Conservation (phyloP, 768 basidiomycete genomes). For the Daedaleopsis nitida region DNA sequence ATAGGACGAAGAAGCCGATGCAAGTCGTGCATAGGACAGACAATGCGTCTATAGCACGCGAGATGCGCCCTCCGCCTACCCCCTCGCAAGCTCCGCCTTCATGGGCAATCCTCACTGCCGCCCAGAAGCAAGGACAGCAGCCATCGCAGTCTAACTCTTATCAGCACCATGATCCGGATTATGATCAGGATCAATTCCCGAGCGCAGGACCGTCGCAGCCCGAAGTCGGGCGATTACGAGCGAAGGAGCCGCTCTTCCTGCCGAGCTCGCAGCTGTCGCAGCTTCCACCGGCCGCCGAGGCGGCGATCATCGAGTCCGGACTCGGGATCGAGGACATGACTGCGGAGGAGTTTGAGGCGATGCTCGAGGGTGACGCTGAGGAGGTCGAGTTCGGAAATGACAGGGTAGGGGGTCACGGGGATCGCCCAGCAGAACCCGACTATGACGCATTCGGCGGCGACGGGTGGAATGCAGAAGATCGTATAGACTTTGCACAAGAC, state of each 20-base stretch:
- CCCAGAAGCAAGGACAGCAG: conserved; percentile 1
- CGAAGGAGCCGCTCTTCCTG: conserved; percentile 35
- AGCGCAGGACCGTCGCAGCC: conserved; percentile 5
- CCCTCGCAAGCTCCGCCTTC: conserved; percentile 17
- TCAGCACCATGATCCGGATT: background rate
- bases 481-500: conserved; percentile 25
- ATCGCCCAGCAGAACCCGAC: conserved; percentile 9
- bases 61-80: conserved; percentile 23
- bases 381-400: conserved; percentile 40
- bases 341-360: conserved; percentile 57
- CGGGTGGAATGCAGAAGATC: conserved; percentile 18
- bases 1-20: conserved; percentile 44
- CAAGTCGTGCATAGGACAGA: conserved; percentile 48
- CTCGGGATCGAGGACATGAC: conserved; percentile 71
- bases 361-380: conserved; percentile 62
- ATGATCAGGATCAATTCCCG: background rate
- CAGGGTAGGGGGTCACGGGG: background rate
- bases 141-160: background rate
- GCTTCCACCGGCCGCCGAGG: conserved; percentile 56
- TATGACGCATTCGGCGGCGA: conserved; percentile 9
- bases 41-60: conserved; percentile 25
- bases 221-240: background rate
- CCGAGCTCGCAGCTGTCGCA: conserved; percentile 38
- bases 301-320: conserved; percentile 58
- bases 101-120: conserved; percentile 15